phyloP scores from a whole-genome alignment of 2,329 filamentous ascomycete species.

The Beauveria caledonica region DNA sequence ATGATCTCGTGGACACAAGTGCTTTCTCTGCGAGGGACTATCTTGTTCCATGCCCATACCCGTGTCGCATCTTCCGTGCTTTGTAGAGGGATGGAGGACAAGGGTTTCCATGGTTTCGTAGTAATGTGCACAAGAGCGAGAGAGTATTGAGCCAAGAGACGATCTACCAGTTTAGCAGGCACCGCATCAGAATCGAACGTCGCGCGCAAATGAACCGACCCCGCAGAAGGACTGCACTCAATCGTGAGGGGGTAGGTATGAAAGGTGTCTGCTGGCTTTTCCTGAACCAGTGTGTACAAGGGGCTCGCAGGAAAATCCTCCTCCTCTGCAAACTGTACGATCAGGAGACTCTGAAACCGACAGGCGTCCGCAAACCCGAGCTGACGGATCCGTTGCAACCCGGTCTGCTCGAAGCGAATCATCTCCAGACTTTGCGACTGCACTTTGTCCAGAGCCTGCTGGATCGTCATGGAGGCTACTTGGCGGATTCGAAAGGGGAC shows the following conservation, averaged over 20 bases:
- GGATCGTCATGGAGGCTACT: background rate
- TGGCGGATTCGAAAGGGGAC: conserved; percentile 10
- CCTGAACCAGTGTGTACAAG: background rate
- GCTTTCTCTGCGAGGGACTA: background rate
- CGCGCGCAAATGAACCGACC: background rate
- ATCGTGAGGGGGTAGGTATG: background rate
- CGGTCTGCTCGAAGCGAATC: conserved; percentile 41
- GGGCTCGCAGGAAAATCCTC: background rate
- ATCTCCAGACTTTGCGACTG: conserved; percentile 3
- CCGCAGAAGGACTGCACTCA: background rate
- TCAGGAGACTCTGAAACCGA: conserved; percentile 33
- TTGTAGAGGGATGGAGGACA: background rate
- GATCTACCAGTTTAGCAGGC: background rate
- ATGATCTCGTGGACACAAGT: background rate
- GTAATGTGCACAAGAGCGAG: background rate
- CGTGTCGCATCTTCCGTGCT: background rate
- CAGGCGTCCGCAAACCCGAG: conserved; percentile 45
- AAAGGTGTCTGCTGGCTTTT: background rate
- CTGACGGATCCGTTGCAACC: conserved; percentile 46
- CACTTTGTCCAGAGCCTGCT: background rate
- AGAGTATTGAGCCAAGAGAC: background rate
- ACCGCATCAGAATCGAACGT: background rate
- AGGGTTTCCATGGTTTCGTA: background rate
- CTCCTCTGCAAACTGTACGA: background rate
- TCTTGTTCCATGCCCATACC: background rate